Conservation (phyloP, 1,139 yeast genomes). For the Lizanozyma gosingica region DNA sequence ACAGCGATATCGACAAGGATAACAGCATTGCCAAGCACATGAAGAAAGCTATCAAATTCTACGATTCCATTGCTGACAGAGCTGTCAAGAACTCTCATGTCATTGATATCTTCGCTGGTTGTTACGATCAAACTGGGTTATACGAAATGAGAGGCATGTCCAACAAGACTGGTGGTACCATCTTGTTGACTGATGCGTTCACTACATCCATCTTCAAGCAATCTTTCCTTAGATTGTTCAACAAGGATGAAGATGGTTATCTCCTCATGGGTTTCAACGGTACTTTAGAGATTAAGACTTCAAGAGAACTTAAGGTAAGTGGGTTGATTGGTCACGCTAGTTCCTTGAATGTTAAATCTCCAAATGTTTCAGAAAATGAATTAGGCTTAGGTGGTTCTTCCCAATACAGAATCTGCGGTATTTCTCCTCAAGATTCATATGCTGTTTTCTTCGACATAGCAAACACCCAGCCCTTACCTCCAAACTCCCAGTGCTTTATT, state of each 20-base stretch:
- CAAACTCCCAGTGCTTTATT: conserved; percentile 46
- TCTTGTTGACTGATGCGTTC: conserved; percentile 88
- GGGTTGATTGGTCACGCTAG: conserved; percentile 94
- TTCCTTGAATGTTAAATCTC: conserved; percentile 52
- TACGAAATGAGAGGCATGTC: conserved; percentile 90
- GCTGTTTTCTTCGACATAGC: conserved; percentile 84
- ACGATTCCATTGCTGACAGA: conserved; percentile 54
- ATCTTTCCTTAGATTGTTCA: conserved; percentile 79
- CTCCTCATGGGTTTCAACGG: conserved; percentile 85
- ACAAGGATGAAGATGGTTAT: conserved; percentile 78
- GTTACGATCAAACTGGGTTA: conserved; percentile 97
- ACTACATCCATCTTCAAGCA: conserved; percentile 95
- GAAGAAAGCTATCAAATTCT: conserved; percentile 82
- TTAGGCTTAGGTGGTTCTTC: conserved; percentile 90
- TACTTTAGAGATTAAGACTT: conserved; percentile 76
- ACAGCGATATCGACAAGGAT: conserved; percentile 87
- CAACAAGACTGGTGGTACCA: conserved; percentile 87
- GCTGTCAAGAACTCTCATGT: conserved; percentile 70
- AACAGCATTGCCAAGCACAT: conserved; percentile 72
- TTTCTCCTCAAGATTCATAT: conserved; percentile 81
- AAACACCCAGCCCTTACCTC: conserved; percentile 37
- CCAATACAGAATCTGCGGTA: conserved; percentile 74
- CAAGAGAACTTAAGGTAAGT: conserved; percentile 80
- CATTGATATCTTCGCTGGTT: conserved; percentile 92
- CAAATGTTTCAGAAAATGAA: conserved; percentile 84